Percentiles rank a stretch among this genome's conserved stretches.
Evolutionary conservation across 1,284 basidiomycete genomes (phyloP).

Genomic region (Afroboletus lepidellus): DNA sequence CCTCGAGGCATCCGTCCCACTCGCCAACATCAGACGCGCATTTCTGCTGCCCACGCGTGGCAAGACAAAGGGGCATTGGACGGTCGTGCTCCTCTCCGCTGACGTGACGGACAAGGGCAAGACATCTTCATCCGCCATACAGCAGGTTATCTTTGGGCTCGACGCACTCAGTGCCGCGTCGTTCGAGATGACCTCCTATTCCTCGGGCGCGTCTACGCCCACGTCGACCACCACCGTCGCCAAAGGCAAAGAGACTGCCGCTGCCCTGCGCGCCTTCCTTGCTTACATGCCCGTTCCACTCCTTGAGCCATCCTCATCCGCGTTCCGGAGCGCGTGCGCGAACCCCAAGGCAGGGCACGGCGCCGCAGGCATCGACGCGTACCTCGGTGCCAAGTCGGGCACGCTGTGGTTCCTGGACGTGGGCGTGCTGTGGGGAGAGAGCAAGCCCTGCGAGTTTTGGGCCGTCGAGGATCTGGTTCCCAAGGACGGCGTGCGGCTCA

Average conservation of each 20-base stretch:
- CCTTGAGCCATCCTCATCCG: conserved; percentile 47
- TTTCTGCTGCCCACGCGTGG: conserved; percentile 68
- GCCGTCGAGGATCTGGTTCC: conserved; percentile 37
- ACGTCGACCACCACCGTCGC: conserved; percentile 28
- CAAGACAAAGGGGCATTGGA: conserved; percentile 66
- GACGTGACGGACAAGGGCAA: conserved; percentile 47
- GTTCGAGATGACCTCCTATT: conserved; percentile 43
- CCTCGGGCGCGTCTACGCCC: conserved; percentile 19
- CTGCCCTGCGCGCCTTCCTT: conserved; percentile 52
- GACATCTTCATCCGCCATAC: conserved; percentile 30
- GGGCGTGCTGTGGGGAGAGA: conserved; percentile 71
- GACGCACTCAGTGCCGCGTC: conserved; percentile 49
- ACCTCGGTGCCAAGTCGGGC: conserved; percentile 66
- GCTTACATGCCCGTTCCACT: conserved; percentile 44
- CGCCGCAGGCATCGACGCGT: conserved; percentile 62
- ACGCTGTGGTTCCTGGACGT: conserved; percentile 67
- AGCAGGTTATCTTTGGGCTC: conserved; percentile 62
- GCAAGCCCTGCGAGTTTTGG: conserved; percentile 75
- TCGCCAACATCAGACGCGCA: conserved; percentile 48
- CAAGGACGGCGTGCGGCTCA: conserved; percentile 56
- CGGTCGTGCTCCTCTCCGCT: conserved; percentile 54
- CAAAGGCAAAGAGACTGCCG: conserved; percentile 53
- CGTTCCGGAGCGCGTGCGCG: conserved; percentile 55
- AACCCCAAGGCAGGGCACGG: conserved; percentile 38
- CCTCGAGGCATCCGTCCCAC: conserved; percentile 47